Evolutionary conservation across 2,329 filamentous ascomycete species (phyloP).

Genomic region (Colletotrichum melonis): DNA sequence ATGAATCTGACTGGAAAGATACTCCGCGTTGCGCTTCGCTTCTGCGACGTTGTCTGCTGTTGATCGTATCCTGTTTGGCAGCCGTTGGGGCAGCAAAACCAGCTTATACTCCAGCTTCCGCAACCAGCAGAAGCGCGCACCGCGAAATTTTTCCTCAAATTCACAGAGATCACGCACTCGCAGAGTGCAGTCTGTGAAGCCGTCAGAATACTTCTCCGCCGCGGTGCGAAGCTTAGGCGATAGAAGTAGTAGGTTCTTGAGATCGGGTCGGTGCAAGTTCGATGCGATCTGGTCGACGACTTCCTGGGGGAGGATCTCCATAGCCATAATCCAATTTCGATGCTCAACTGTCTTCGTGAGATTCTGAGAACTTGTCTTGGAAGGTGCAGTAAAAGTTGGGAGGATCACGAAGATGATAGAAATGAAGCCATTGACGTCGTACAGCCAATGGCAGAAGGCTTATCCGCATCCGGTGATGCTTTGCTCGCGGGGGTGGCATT

Average conservation of each 20-base stretch:
- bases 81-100: background rate
- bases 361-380: background rate
- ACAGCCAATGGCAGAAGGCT: background rate
- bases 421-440: background rate
- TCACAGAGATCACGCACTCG: background rate
- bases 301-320: background rate
- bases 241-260: background rate
- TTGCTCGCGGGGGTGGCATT: background rate
- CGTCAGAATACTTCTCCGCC: conserved; percentile 1
- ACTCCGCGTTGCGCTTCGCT: background rate
- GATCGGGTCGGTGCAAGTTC: background rate
- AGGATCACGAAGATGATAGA: background rate
- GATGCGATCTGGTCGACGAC: background rate
- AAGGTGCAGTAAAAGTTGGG: background rate
- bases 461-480: background rate
- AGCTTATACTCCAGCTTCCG: background rate
- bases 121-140: background rate
- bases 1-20: background rate
- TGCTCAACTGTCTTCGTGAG: background rate
- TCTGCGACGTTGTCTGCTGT: background rate
- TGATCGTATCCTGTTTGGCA: background rate
- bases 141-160: background rate
- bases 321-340: background rate
- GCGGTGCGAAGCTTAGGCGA: background rate
- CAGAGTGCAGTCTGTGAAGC: background rate